These are phyloP conservation scores for Tetrapisispora nanseiensis DNA, from an alignment of 805 yeast genomes.

Conservation along the genomic window DNA sequence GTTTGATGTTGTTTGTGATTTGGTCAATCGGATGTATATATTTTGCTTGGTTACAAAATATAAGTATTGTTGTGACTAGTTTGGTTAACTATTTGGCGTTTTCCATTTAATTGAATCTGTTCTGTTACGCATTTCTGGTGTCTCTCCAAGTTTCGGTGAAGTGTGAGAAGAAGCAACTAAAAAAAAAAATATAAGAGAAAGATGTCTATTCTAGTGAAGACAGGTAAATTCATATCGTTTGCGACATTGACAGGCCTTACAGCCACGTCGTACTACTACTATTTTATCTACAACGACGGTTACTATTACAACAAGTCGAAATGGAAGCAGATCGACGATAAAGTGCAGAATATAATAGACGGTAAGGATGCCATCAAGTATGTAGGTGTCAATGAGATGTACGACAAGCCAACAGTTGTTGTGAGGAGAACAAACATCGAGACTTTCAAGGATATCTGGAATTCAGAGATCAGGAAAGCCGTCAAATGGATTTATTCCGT, in stretches of 20 bases:
- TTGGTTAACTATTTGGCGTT: too few species aligned
- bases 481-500: conserved; percentile 20
- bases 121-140: too few species aligned
- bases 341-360: conserved; percentile 16
- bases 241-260: conserved; percentile 10
- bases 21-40: too few species aligned
- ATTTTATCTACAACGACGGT: conserved; percentile 15
- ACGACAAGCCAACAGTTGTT: conserved; percentile 9
- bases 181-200: too few species aligned
- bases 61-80: too few species aligned
- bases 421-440: conserved; percentile 15
- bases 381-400: conserved; percentile 7
- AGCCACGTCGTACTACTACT: conserved; percentile 17
- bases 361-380: conserved; percentile 8
- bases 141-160: too few species aligned
- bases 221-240: conserved; percentile 13
- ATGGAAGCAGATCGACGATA: conserved; percentile 16
- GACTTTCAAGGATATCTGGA: conserved; percentile 22
- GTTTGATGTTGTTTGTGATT: too few species aligned
- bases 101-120: too few species aligned
- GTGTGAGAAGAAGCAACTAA: too few species aligned
- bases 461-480: conserved; percentile 14
- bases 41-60: too few species aligned
- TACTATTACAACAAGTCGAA: conserved; percentile 15
- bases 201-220: conserved; percentile 10